Base-by-base conservation (phyloP, 345 rosid genomes). In the Brassica rapa region DNA sequence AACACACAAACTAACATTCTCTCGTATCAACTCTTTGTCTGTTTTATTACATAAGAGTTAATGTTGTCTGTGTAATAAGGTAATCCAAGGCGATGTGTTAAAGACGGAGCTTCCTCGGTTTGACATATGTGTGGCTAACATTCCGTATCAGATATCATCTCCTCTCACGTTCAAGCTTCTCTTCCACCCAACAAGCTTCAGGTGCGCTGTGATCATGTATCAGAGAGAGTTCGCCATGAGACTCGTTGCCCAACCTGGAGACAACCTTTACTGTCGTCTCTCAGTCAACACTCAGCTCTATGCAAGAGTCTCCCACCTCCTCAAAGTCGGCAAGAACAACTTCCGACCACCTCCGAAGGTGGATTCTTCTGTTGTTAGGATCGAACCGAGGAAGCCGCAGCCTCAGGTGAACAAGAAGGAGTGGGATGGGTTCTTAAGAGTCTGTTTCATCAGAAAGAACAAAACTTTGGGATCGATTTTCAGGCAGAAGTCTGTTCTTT, bases 161-260 rank as follows among this genome's bases (percentile, higher is more conserved):
- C 98, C 97, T 3, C 96, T 94, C 61, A 88, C 91, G 1, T 90
- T 92, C 85, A 94, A 94, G 81, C 82, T 92, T 30, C 68, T 94
- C 81, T 86, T 81, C 73, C 97, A 90, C 73, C 92, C 86, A 32
- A 90, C 92, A 3, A 79, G 91, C 75, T 94, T 94, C 84, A 85
- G 98, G 81, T 92, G 97, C 69, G 97, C 97, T 0, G 85, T 92
- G 15, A 92, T 92, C 33, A 94, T 94, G 98, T 94, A 86, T 85
- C 97, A 94, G 72, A 89, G 88, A 60, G 98, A 94, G 83, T 94
- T 94, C 66, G 97, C 98, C 0, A 94, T 94, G 98, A 85, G 96
- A 57, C 83, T 92, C 15, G 88, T 92, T 62, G 98, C 98, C 0
- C 91, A 92, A 71, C 98, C 98, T 0, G 96, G 97, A 24, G 94